Percentiles rank a stretch among this genome's conserved stretches.
phyloP scores from a whole-genome alignment of 2,329 filamentous ascomycete species.

The Exophiala oligosperma region DNA sequence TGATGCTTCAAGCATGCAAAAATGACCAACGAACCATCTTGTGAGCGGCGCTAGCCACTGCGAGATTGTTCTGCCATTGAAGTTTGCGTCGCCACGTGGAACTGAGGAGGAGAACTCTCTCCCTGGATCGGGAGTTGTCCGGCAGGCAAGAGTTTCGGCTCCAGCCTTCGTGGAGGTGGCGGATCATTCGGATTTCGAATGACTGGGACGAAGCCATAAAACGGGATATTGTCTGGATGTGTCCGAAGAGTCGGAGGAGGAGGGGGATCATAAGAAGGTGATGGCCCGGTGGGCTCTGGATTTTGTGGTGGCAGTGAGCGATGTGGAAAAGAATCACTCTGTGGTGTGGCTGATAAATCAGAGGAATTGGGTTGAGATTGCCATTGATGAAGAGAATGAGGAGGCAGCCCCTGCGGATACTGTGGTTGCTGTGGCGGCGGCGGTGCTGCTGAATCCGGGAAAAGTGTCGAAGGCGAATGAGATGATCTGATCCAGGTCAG shows the following conservation, averaged over 20 bases:
- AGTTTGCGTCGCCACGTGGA: background rate
- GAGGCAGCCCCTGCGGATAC: background rate
- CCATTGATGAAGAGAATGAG: background rate
- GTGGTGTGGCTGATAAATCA: background rate
- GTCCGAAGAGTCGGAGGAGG: background rate
- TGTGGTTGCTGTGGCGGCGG: background rate
- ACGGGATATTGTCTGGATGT: background rate
- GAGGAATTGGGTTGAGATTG: too few species aligned
- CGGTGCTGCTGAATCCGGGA: too few species aligned
- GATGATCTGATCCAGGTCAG: conserved; percentile 7
- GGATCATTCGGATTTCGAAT: background rate
- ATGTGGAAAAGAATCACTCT: background rate
- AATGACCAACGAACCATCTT: too few species aligned
- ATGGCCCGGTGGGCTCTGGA: background rate
- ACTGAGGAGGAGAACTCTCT: background rate
- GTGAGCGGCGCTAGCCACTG: too few species aligned
- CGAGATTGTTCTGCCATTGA: too few species aligned
- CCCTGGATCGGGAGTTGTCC: background rate
- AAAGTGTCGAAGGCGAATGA: background rate
- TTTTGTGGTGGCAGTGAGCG: background rate
- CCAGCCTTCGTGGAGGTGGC: background rate
- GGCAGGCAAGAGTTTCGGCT: background rate
- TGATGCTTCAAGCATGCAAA: too few species aligned
- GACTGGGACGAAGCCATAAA: background rate
- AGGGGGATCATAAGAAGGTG: background rate